phyloP scores from a whole-genome alignment of 1,284 basidiomycete species.

The Macrocystidia cucumis region DNA sequence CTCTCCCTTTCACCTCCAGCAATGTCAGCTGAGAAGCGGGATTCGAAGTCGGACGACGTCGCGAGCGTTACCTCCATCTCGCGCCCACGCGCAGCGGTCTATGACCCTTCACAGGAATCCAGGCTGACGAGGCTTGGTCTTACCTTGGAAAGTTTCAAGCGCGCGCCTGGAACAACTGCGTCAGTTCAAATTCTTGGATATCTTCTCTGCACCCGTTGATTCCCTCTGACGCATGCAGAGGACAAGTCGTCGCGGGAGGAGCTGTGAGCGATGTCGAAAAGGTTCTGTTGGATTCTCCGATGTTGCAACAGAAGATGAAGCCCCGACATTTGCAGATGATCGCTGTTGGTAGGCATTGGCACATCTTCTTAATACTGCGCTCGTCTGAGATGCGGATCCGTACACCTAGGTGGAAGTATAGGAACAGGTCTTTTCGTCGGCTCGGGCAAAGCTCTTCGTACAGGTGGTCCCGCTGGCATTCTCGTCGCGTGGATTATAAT shows the following conservation, averaged over 20 bases:
- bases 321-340: conserved; percentile 36
- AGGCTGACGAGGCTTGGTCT: conserved; percentile 33
- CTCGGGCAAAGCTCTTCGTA: conserved; percentile 31
- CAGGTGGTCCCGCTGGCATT: conserved; percentile 33
- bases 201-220: conserved; percentile 1
- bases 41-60: no score
- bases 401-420: conserved; percentile 35
- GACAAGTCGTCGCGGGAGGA: conserved; percentile 25
- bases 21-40: no score
- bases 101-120: conserved; percentile 36
- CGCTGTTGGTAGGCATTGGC: conserved; percentile 29
- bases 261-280: conserved; percentile 26
- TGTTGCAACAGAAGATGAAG: conserved; percentile 40
- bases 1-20: no score
- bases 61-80: no score
- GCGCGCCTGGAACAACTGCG: conserved; percentile 35
- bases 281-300: conserved; percentile 30
- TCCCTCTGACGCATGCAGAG: no score
- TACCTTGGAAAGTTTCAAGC: conserved; percentile 33
- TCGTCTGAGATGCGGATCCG: conserved; percentile 4
- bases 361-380: neutral
- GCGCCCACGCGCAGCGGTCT: no score
- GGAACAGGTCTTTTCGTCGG: conserved; percentile 49
- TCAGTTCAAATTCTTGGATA: conserved; percentile 13
- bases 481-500: conserved; percentile 35